phyloP scores from a whole-genome alignment of 306 rosid genomes.

The Vigna hirtella region DNA sequence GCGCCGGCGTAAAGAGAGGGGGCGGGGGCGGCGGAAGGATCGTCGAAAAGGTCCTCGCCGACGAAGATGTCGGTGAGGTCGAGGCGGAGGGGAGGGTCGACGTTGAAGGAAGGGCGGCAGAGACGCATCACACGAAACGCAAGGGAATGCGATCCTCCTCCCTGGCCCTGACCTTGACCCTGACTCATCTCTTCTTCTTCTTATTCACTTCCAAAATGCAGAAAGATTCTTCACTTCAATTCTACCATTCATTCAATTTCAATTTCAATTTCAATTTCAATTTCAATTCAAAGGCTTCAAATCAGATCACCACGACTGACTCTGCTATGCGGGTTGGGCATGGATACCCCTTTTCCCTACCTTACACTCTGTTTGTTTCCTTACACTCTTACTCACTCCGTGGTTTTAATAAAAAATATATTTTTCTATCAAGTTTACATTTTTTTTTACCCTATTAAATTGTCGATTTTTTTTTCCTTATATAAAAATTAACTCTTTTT shows the following conservation, averaged over 20 bases:
- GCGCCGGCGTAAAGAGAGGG: slow-evolving; percentile 53
- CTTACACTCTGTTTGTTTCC: background rate
- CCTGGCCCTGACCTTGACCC: background rate
- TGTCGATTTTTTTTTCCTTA: no score
- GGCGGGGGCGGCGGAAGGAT: slow-evolving; percentile 60
- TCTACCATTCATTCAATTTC: background rate
- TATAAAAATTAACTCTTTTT: no score
- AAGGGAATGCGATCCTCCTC: slow-evolving; percentile 66
- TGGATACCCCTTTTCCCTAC: background rate
- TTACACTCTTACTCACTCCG: no score
- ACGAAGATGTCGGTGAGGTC: slow-evolving; percentile 81
- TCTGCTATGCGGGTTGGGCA: no score
- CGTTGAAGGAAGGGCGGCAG: slow-evolving; percentile 86
- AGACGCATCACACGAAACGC: slow-evolving; percentile 96
- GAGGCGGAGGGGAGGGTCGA: slow-evolving; percentile 85
- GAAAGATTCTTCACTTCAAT: background rate
- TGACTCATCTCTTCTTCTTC: slow-evolving; percentile 51
- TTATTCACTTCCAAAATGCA: background rate
- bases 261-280: no score
- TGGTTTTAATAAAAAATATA: no score
- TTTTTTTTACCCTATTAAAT: no score
- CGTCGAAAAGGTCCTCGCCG: slow-evolving; percentile 90
- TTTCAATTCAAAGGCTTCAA: background rate
- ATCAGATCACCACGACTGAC: background rate
- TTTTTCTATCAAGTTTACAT: no score